These are phyloP conservation scores for Ilyonectria robusta DNA, from an alignment of 2,329 filamentous ascomycete genomes.

Conservation along the genomic window DNA sequence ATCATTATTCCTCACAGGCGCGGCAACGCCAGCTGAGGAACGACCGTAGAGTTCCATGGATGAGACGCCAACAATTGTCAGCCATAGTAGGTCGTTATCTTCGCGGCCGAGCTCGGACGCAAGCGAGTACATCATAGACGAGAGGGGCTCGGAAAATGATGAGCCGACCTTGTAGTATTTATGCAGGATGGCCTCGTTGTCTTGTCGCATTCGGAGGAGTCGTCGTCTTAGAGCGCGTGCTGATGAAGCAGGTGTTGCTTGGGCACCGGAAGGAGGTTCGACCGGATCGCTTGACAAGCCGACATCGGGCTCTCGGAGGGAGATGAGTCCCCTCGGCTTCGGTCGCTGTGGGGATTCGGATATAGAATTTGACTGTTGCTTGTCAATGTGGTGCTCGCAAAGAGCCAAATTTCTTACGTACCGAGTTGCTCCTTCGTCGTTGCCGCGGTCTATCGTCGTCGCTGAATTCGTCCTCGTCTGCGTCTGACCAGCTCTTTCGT, in stretches of 20 bases:
- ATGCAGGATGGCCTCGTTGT: constrained; percentile 82
- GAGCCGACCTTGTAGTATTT: constrained; percentile 90
- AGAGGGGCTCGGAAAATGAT: constrained; percentile 95
- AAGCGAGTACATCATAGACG: constrained; percentile 93
- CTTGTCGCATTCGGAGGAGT: constrained; percentile 80
- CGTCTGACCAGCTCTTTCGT: constrained; percentile 83
- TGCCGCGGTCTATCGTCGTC: constrained; percentile 84
- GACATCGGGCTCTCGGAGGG: constrained; percentile 63
- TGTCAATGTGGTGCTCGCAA: constrained; percentile 33
- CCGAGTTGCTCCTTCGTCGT: constrained; percentile 89
- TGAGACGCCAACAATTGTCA: constrained; percentile 94
- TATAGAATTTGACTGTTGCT: constrained; percentile 74
- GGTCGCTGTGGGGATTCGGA: constrained; percentile 74
- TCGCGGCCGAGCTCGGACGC: constrained; percentile 95
- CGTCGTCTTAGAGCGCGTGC: constrained; percentile 79
- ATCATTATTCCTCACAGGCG: constrained; percentile 69
- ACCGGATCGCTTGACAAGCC: constrained; percentile 64
- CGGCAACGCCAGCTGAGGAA: constrained; percentile 83
- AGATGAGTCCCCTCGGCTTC: constrained; percentile 71
- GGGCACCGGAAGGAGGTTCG: constrained; percentile 71
- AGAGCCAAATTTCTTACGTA: constrained; percentile 58
- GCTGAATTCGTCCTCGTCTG: constrained; percentile 77
- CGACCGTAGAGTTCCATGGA: constrained; percentile 93
- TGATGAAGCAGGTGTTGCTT: constrained; percentile 75
- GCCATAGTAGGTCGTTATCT: constrained; percentile 96